Conservation (phyloP, 257 asterid species). For the Leptodermis oblonga region DNA sequence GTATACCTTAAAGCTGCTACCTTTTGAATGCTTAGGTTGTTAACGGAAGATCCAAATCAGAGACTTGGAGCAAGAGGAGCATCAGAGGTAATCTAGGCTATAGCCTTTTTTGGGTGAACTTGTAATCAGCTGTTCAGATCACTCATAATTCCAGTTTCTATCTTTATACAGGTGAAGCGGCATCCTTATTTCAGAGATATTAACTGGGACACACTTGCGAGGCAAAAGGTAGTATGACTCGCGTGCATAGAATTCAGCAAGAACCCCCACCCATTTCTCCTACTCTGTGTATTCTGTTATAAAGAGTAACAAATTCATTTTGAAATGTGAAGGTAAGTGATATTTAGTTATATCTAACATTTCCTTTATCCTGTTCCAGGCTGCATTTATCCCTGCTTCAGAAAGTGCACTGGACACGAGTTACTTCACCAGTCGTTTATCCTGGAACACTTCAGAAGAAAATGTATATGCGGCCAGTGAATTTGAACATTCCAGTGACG, state of each 20-base stretch:
- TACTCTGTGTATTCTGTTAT: background rate
- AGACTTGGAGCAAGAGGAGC: slow-evolving; percentile 98
- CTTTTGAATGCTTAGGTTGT: slow-evolving; percentile 41
- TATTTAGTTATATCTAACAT: background rate
- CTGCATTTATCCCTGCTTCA: slow-evolving; percentile 91
- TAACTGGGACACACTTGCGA: slow-evolving; percentile 97
- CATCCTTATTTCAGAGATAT: slow-evolving; percentile 91
- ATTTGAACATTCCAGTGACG: slow-evolving; percentile 76
- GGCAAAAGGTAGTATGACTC: slow-evolving; percentile 68
- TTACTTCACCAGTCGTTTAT: slow-evolving; percentile 88
- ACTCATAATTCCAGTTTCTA: background rate
- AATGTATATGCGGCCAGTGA: slow-evolving; percentile 79
- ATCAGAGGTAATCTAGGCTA: slow-evolving; percentile 53
- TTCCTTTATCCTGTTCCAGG: slow-evolving; percentile 40
- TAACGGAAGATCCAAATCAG: slow-evolving; percentile 94
- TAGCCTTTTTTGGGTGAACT: background rate
- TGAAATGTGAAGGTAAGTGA: background rate
- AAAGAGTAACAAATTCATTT: background rate
- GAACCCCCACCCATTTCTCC: background rate
- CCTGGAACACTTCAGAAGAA: slow-evolving; percentile 96
- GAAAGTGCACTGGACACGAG: slow-evolving; percentile 94
- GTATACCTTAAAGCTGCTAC: slow-evolving; percentile 5
- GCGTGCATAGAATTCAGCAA: background rate
- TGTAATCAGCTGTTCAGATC: background rate
- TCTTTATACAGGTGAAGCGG: slow-evolving; percentile 71